Evolutionary conservation across 192 early-diverging fungal species (phyloP).

Genomic region (Allomyces macrogynus): DNA sequence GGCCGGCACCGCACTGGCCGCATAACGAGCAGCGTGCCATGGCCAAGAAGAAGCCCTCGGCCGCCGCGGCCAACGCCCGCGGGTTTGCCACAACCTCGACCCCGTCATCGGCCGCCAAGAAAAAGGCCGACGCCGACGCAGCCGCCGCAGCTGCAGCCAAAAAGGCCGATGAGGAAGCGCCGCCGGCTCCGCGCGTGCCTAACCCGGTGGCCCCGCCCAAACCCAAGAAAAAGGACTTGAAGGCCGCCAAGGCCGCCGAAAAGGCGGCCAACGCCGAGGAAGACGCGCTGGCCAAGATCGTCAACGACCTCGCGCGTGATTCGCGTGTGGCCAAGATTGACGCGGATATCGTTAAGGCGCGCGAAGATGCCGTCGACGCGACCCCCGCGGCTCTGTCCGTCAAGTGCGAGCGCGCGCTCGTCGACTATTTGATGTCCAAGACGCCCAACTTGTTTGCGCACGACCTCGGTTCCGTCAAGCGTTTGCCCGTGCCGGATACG

Average conservation of each 20-base stretch:
- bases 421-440: neutral
- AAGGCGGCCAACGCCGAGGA: neutral
- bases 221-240: neutral
- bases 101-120: neutral
- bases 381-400: neutral
- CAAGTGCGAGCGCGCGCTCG: neutral
- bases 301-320: neutral
- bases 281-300: neutral
- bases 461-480: no score
- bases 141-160: neutral
- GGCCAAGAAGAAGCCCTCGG: neutral
- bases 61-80: neutral
- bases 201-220: neutral
- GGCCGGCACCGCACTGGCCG: no score
- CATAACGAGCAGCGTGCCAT: neutral
- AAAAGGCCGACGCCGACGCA: neutral
- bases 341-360: no score
- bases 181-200: neutral
- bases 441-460: neutral
- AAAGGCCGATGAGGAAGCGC: neutral
- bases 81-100: neutral
- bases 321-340: neutral
- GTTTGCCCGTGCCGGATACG: neutral
- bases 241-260: neutral
- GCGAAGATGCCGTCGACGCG: neutral